Evolutionary conservation across 83 land plant genomes (phyloP), one percentile per base, ranked within the genome.

Genomic region (Picea abies): DNA sequence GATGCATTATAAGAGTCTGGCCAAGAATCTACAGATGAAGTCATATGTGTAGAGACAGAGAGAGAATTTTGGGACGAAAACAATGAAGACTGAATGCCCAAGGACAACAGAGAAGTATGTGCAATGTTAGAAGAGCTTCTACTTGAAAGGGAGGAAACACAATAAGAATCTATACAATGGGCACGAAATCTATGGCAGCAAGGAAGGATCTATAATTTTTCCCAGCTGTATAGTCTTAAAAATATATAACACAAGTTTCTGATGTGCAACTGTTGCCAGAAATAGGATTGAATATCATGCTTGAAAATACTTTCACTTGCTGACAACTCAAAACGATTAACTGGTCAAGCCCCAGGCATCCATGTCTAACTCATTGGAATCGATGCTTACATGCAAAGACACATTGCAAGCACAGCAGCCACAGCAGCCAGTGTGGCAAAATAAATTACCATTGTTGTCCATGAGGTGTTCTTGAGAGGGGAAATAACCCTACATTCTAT

Each of bases 141-240:
- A 29, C 29, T 29, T 29, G 29, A 29, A 29, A 29, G 29, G 29
- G 29, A 29, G 29, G 29, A 29, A 29, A 29, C 29, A 29, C 29
- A 29, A 29, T 29, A 83, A 44, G 63, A 16, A n/a, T 83, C 84
- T n/a, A 83, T 77, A 26, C 84, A 83, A 19, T 47, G 26, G 22
- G 66, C 15, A 63, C 76, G 84, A 52, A 83, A 83, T 65, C 96
- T 88, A 86, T 94, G 96, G 69, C 79, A 72, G 76, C 96, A 92
- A 66, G 96, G 95, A 5, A 94, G 92, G 79, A 91, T 80, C 66
- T 91, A 84, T 60, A 94, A 70, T 20, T 39, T 73, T 60, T 90
- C 90, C 96, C 96, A 81, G 85, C 84, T 37, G 75, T 84, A 80
- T 94, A 94, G 62, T 94, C 96, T 85, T 94, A 95, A 60, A 94